phyloP scores from a whole-genome alignment of 164 flowering plant genomes.

The Paratinospora sagittata region DNA sequence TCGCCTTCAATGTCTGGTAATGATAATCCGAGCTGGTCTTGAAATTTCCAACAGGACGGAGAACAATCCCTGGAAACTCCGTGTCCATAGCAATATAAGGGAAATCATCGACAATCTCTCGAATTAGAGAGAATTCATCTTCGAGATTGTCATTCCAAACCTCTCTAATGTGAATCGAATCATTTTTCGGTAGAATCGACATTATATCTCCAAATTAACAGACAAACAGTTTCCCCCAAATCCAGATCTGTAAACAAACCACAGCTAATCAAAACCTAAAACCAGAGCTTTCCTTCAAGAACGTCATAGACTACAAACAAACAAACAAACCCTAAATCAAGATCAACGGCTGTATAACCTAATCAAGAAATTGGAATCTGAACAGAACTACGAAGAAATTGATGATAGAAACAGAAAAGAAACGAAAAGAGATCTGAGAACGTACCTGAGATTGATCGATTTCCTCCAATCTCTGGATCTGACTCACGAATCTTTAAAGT shows the following conservation, averaged over 20 bases:
- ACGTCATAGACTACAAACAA: slow-evolving; percentile 5
- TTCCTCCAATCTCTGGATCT: background rate
- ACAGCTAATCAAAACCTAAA: background rate
- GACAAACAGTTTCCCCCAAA: background rate
- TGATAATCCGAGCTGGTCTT: slow-evolving; percentile 25
- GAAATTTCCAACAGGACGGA: slow-evolving; percentile 30
- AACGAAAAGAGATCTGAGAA: background rate
- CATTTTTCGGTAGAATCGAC: slow-evolving; percentile 28
- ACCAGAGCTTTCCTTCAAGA: background rate
- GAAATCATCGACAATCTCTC: slow-evolving; percentile 38
- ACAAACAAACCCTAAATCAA: background rate
- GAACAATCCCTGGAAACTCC: slow-evolving; percentile 38
- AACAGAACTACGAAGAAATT: background rate
- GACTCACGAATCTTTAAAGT: background rate
- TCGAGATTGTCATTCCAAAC: slow-evolving; percentile 43
- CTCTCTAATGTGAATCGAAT: slow-evolving; percentile 39
- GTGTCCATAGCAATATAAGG: slow-evolving; percentile 48
- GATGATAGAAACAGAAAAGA: background rate
- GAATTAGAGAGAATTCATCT: slow-evolving; percentile 33
- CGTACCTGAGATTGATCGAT: slow-evolving; percentile 6
- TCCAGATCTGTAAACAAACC: slow-evolving; percentile 12
- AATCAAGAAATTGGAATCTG: background rate
- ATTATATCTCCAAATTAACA: slow-evolving; percentile 10
- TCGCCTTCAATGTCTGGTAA: slow-evolving; percentile 37
- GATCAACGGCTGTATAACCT: background rate